These are phyloP conservation scores for Aspergillus fischeri DNA, from an alignment of 2,329 filamentous ascomycete genomes.

Conservation along the genomic window DNA sequence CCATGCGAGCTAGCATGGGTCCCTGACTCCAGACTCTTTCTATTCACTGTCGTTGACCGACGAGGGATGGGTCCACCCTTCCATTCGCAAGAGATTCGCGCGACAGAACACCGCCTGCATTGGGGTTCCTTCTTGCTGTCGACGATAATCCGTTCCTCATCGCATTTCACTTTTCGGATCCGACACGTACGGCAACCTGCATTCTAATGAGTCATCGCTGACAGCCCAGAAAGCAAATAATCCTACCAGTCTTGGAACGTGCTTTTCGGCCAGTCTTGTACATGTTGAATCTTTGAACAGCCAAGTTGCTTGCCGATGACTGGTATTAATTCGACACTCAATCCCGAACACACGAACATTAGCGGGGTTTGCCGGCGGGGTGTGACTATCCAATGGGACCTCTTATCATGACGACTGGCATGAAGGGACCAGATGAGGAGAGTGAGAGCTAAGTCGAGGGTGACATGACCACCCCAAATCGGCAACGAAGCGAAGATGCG, in stretches of 20 bases:
- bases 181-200: conserved; percentile 27
- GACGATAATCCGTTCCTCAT: conserved; percentile 21
- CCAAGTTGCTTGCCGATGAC: not conserved
- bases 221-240: conserved; percentile 6
- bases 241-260: conserved; percentile 24
- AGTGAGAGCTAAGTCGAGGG: too few relatives aligned
- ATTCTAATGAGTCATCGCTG: not conserved
- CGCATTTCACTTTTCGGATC: conserved; percentile 29
- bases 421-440: too few relatives aligned
- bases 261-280: conserved; percentile 18
- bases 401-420: too few relatives aligned
- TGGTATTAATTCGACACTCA: not conserved
- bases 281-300: conserved; percentile 7
- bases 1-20: not conserved
- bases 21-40: conserved; percentile 1
- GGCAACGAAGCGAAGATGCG: not conserved
- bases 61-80: conserved; percentile 21
- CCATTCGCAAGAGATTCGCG: conserved; percentile 24
- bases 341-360: too few relatives aligned
- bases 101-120: conserved; percentile 19
- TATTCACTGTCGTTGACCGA: conserved; percentile 1
- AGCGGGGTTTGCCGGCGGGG: too few relatives aligned
- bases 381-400: too few relatives aligned
- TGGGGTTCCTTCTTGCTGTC: conserved; percentile 19
- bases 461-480: not conserved